Conservation (phyloP, 2,329 filamentous ascomycete genomes). For the Aspergillus ochraceus region DNA sequence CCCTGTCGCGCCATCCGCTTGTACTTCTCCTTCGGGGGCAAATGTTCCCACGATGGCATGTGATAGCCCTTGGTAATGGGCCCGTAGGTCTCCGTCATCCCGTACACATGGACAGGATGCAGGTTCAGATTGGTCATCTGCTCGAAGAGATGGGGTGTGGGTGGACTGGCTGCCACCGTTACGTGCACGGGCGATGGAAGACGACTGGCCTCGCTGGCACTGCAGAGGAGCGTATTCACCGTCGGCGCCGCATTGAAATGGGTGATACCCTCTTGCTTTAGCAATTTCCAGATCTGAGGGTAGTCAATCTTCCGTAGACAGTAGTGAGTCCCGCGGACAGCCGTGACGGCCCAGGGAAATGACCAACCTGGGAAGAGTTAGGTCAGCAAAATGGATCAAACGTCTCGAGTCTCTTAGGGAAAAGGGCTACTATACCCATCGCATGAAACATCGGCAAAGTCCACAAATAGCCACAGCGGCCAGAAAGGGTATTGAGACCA, state of each 20-base stretch:
- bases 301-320: slow-evolving; percentile 96
- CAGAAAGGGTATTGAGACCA: slow-evolving; percentile 69
- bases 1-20: slow-evolving; percentile 90
- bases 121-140: slow-evolving; percentile 88
- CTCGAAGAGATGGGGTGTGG: slow-evolving; percentile 86
- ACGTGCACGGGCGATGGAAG: slow-evolving; percentile 74
- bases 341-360: slow-evolving; percentile 90
- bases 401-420: too few species aligned
- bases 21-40: slow-evolving; percentile 76
- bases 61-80: slow-evolving; percentile 93
- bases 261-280: slow-evolving; percentile 84
- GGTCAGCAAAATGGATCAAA: slow-evolving; percentile 24
- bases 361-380: slow-evolving; percentile 61
- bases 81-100: slow-evolving; percentile 84
- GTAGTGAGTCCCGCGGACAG: slow-evolving; percentile 90
- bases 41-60: slow-evolving; percentile 77
- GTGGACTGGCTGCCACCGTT: slow-evolving; percentile 89
- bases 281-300: slow-evolving; percentile 81
- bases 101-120: slow-evolving; percentile 90
- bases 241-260: slow-evolving; percentile 97
- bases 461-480: slow-evolving; percentile 82
- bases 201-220: slow-evolving; percentile 69
- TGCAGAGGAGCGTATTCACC: slow-evolving; percentile 90
- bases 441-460: slow-evolving; percentile 84
- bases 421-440: slow-evolving; percentile 45